Evolutionary conservation across 2,329 filamentous ascomycete species (phyloP).

Genomic region (Fusarium musae): DNA sequence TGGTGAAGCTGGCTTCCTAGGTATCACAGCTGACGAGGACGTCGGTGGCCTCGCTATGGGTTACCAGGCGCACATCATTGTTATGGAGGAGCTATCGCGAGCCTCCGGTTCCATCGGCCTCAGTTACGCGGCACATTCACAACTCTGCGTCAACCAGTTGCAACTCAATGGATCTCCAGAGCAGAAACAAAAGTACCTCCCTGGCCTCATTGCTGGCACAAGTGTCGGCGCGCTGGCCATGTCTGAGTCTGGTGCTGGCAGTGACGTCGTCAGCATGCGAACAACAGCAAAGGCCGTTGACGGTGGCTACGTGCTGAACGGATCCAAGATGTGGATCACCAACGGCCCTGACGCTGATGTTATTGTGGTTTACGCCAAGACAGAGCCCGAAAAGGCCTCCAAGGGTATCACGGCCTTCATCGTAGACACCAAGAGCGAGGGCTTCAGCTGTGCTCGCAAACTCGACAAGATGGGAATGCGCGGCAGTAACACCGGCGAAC

Average conservation of each 20-base stretch:
- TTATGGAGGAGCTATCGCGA: constrained; percentile 93
- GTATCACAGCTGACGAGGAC: constrained; percentile 92
- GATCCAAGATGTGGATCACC: constrained; percentile 99
- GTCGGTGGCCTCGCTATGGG: constrained; percentile 92
- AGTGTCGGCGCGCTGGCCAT: constrained; percentile 91
- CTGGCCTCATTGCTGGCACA: constrained; percentile 81
- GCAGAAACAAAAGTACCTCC: constrained; percentile 85
- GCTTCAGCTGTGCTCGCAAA: constrained; percentile 89
- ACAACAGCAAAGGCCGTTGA: constrained; percentile 83
- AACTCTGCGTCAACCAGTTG: constrained; percentile 96
- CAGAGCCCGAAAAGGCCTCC: constrained; percentile 78
- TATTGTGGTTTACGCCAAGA: constrained; percentile 98
- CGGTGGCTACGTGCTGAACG: constrained; percentile 86
- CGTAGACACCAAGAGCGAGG: constrained; percentile 75
- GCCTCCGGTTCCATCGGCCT: constrained; percentile 87
- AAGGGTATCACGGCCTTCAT: constrained; percentile 97
- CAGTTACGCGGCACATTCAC: constrained; percentile 94
- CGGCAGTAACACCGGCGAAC: constrained; percentile 94
- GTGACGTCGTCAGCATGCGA: constrained; percentile 96
- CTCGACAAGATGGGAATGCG: constrained; percentile 99
- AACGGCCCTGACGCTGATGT: constrained; percentile 95
- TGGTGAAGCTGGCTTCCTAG: constrained; percentile 89
- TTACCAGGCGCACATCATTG: constrained; percentile 95
- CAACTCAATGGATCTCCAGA: constrained; percentile 84
- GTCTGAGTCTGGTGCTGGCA: constrained; percentile 91